Base-by-base conservation (phyloP, 768 basidiomycete genomes). In the Panus rudis region DNA sequence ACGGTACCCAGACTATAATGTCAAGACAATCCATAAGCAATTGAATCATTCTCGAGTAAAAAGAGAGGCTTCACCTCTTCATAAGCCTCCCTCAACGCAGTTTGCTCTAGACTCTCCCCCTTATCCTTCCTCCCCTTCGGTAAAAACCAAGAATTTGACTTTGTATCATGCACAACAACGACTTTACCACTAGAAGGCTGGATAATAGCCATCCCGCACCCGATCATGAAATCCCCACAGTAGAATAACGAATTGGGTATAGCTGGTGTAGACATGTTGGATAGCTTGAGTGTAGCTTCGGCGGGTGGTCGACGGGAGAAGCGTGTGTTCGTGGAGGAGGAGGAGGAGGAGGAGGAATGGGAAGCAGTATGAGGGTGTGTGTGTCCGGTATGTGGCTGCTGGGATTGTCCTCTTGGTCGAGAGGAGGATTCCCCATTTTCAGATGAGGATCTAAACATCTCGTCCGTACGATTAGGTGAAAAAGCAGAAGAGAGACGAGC, bases 51-150 rank as follows among this genome's bases (percentile, higher is more conserved):
- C 28, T 30, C 10, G n/a, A 30, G 10, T 10, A 30, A 30, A 30
- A 30, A 16, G 19, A 19, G 23, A 20, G n/a, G n/a, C 28, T 10
- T 30, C n/a, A 79, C 80, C 73, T 83, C 81, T 55, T 84, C 81
- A 53, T 79, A 75, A 4, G 76, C 81, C 61, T 84, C 81, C 34
- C 82, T 63, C 30, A 83, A 57, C 0, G 76, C 81, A 0, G 81
- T 56, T 35, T 70, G 57, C 53, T 82, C 80, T 21, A 82, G 56
- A 2, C 70, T 71, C 63, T 85, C 81, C 4, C 79, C 79, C 0
- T 75, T 51, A 55, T 85, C 81, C 57, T 84, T 85, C 35, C 82
- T 60, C 6, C 82, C 81, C 39, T 70, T 70, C 0, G 81, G 81
- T 3, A 83, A 64, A 55, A 83, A 81, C 70, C 71, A 83, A 19